Conservation (phyloP, 257 asterid genomes). For the Capsicum baccatum region DNA sequence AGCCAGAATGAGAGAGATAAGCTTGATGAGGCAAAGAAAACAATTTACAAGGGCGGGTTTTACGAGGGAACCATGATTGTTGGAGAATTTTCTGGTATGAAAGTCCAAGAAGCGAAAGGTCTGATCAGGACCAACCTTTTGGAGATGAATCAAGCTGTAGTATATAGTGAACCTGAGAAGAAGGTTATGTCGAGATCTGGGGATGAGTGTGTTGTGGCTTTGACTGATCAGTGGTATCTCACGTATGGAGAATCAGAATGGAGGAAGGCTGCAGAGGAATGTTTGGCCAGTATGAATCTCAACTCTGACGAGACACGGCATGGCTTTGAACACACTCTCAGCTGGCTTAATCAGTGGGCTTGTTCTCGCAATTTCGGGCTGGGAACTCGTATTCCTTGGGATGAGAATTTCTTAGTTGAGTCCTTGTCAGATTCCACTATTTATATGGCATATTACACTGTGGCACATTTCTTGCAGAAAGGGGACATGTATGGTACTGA, state of each 20-base stretch:
- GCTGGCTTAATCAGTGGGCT: slow-evolving; percentile 99
- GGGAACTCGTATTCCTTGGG: slow-evolving; percentile 98
- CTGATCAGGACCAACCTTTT: slow-evolving; percentile 71
- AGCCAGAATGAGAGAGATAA: slow-evolving; percentile 95
- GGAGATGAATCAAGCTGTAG: slow-evolving; percentile 72
- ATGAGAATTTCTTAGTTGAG: slow-evolving; percentile 82
- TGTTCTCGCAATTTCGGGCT: slow-evolving; percentile 92
- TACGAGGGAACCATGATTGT: slow-evolving; percentile 88
- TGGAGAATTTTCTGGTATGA: slow-evolving; percentile 77
- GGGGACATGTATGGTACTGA: slow-evolving; percentile 85
- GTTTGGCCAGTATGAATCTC: slow-evolving; percentile 81
- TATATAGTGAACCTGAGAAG: slow-evolving; percentile 91
- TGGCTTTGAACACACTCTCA: slow-evolving; percentile 87
- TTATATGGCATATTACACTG: slow-evolving; percentile 94
- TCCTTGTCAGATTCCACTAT: slow-evolving; percentile 92
- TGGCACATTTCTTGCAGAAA: slow-evolving; percentile 74
- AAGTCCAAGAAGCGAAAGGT: slow-evolving; percentile 86
- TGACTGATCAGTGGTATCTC: slow-evolving; percentile 96
- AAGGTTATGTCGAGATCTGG: slow-evolving; percentile 97
- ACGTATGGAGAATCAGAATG: slow-evolving; percentile 87
- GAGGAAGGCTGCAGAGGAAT: slow-evolving; percentile 79
- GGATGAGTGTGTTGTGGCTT: slow-evolving; percentile 95
- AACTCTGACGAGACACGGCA: slow-evolving; percentile 86
- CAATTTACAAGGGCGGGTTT: slow-evolving; percentile 89
- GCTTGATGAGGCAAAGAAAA: slow-evolving; percentile 94